Evolutionary conservation across 2,329 filamentous ascomycete species (phyloP).

Genomic region (Orbilia blumenaviensis): DNA sequence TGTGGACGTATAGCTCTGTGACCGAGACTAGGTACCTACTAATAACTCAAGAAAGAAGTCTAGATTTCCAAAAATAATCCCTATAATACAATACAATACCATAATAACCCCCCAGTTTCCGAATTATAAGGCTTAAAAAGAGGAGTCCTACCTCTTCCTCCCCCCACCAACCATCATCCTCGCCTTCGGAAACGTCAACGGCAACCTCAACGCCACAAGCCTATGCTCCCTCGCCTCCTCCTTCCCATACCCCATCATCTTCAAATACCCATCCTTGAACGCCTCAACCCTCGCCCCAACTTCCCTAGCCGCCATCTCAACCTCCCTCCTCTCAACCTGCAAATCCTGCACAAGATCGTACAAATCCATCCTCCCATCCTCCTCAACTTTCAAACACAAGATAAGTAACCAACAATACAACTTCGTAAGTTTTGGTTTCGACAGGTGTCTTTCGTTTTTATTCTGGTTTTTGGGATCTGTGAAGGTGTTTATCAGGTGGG

Average conservation of each 20-base stretch:
- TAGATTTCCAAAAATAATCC: too few species aligned
- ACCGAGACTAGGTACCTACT: too few species aligned
- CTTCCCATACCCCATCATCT: conserved; percentile 69
- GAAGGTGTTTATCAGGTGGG: conserved; percentile 31
- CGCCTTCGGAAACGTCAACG: conserved; percentile 81
- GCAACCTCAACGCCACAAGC: conserved; percentile 77
- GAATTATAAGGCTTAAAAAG: too few species aligned
- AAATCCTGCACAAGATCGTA: conserved; percentile 75
- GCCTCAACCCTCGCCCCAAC: conserved; percentile 73
- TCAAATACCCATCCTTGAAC: conserved; percentile 64
- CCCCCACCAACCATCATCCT: conserved; percentile 59
- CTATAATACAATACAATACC: background rate
- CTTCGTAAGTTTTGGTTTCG: conserved; percentile 41
- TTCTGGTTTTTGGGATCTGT: conserved; percentile 46
- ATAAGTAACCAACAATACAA: conserved; percentile 48
- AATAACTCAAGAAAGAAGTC: too few species aligned
- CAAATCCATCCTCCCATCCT: conserved; percentile 67
- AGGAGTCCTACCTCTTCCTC: conserved; percentile 53
- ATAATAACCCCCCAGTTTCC: background rate
- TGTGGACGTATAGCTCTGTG: too few species aligned
- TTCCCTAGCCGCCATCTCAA: conserved; percentile 75
- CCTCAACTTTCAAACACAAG: conserved; percentile 68
- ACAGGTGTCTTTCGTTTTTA: conserved; percentile 43
- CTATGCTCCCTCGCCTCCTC: conserved; percentile 70
- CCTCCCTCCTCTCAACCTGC: conserved; percentile 74